Conservation (phyloP, 371 early-diverging fungal species). For the Scutellospora calospora region DNA sequence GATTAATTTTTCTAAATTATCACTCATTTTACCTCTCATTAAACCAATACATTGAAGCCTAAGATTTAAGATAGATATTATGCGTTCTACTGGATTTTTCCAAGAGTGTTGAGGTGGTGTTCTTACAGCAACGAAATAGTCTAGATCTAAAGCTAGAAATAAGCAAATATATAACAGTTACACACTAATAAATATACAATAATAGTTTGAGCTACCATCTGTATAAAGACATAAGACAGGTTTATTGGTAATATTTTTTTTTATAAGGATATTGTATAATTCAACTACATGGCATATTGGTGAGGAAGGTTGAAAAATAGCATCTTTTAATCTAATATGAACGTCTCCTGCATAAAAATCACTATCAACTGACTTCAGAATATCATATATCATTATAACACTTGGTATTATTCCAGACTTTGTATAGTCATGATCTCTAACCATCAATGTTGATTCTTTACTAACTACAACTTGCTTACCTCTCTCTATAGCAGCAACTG, state of each 20-base stretch:
- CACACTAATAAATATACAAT: not conserved
- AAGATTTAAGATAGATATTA: conserved; percentile 11
- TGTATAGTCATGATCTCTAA: not conserved
- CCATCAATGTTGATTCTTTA: not conserved
- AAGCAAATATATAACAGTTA: not conserved
- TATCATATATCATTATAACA: not conserved
- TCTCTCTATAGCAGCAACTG: not conserved
- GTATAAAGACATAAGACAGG: not conserved
- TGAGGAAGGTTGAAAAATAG: not conserved
- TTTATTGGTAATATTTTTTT: not conserved
- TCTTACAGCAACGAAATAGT: not conserved
- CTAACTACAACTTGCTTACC: not conserved
- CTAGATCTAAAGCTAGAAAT: not conserved
- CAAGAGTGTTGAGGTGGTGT: not conserved
- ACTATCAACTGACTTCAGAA: not conserved
- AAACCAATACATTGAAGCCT: not conserved
- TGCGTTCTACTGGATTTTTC: not conserved
- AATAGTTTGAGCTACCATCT: not conserved
- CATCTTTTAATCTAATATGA: not conserved
- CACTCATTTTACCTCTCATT: not conserved
- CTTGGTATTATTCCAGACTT: not conserved
- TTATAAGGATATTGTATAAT: not conserved
- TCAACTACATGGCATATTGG: not conserved
- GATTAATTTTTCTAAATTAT: not conserved
- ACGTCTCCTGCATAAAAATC: not conserved